phyloP scores from a whole-genome alignment of 2,329 filamentous ascomycete species.

The Phoma herbarum region DNA sequence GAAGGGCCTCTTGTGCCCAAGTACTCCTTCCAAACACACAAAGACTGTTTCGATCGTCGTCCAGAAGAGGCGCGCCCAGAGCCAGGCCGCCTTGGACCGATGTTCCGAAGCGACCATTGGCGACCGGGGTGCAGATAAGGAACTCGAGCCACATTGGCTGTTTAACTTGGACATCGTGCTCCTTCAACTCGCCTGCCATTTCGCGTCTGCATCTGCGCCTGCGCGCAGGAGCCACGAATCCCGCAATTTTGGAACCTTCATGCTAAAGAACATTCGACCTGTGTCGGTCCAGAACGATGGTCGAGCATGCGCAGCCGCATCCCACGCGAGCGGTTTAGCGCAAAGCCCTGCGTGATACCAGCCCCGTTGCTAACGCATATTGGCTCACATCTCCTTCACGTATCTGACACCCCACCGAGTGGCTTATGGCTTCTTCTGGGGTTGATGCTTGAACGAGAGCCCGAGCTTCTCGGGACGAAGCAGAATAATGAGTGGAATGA shows the following conservation, averaged over 20 bases:
- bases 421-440: constrained; percentile 32
- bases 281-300: not conserved
- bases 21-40: constrained; percentile 6
- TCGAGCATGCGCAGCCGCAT: constrained; percentile 8
- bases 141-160: constrained; percentile 11
- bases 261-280: constrained; percentile 6
- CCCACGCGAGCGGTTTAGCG: constrained; percentile 18
- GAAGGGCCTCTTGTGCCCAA: constrained; percentile 7
- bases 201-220: constrained; percentile 10
- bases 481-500: constrained; percentile 11
- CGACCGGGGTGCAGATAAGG: constrained; percentile 14
- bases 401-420: constrained; percentile 44
- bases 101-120: constrained; percentile 18
- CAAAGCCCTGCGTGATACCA: constrained; percentile 32
- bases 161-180: not conserved
- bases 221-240: constrained; percentile 9
- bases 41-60: constrained; percentile 11
- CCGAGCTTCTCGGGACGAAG: constrained; percentile 25
- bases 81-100: constrained; percentile 5
- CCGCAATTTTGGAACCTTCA: constrained; percentile 3
- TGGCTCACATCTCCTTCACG: constrained; percentile 35
- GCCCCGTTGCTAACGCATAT: constrained; percentile 32
- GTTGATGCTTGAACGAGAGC: constrained; percentile 27
- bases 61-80: constrained; percentile 13
- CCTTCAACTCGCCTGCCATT: not conserved